Conservation (phyloP, 208 protist species). For the Acanthamoeba culbertsoni region DNA sequence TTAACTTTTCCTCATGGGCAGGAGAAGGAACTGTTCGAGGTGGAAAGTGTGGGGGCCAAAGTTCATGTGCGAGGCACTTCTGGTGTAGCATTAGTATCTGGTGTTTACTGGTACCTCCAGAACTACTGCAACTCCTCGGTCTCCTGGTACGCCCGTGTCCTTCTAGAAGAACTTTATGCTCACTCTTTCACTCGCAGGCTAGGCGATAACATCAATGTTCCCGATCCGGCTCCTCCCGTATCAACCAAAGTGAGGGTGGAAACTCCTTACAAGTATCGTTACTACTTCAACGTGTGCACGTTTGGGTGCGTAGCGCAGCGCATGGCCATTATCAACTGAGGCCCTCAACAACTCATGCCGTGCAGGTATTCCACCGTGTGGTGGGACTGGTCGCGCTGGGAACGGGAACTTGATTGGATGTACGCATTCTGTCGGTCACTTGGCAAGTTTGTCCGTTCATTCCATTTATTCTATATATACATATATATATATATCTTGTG, state of each 20-base stretch:
- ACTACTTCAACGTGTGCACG: conserved; percentile 80
- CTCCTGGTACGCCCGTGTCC: neutral
- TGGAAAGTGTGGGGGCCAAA: too few relatives aligned
- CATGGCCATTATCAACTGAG: too few relatives aligned
- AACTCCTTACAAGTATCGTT: conserved; percentile 9
- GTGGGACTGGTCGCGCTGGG: conserved; percentile 82
- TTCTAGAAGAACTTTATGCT: neutral
- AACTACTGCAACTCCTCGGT: conserved; percentile 44
- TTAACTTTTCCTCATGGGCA: too few relatives aligned
- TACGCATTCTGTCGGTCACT: neutral
- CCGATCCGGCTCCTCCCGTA: neutral
- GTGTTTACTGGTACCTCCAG: conserved; percentile 10
- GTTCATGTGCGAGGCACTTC: too few relatives aligned
- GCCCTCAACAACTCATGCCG: too few relatives aligned
- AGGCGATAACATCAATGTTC: neutral
- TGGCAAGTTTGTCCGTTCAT: neutral
- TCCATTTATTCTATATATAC: too few relatives aligned
- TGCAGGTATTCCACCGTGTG: conserved; percentile 70
- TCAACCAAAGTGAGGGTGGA: neutral
- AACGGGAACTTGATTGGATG: conserved; percentile 80
- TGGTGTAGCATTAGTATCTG: conserved; percentile 36
- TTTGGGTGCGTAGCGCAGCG: too few relatives aligned
- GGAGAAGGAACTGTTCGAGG: too few relatives aligned
- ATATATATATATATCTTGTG: too few relatives aligned
- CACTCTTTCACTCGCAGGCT: neutral